phyloP scores from a whole-genome alignment of 305 asterid genomes.

The Solanum chacoense region DNA sequence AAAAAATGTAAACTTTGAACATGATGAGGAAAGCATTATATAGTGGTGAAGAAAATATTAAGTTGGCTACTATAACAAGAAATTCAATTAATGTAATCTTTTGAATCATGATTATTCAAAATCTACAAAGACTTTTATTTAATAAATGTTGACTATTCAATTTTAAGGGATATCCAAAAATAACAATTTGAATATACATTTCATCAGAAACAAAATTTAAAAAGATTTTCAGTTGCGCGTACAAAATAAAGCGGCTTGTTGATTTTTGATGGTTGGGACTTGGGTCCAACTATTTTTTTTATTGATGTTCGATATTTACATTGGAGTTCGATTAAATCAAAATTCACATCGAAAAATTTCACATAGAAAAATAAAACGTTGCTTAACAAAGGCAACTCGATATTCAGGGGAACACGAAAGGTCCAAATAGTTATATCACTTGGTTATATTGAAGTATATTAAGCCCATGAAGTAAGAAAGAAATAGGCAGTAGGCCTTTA shows the following conservation, averaged over 20 bases:
- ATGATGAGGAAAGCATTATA: not conserved
- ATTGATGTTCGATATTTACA: no score
- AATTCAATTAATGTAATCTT: not conserved
- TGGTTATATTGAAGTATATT: no score
- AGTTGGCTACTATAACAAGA: not conserved
- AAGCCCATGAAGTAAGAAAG: no score
- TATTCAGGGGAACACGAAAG: no score
- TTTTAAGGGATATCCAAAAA: not conserved
- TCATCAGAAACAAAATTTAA: not conserved
- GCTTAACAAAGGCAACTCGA: no score
- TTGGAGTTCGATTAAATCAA: no score
- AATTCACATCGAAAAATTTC: accelerated
- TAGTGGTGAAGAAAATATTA: not conserved
- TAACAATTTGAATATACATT: not conserved
- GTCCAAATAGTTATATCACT: no score
- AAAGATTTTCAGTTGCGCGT: no score
- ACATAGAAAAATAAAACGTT: no score
- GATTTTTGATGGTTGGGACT: not conserved
- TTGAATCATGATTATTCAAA: not conserved
- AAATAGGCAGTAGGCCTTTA: no score
- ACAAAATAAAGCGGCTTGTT: not conserved
- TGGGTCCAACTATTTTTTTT: no score
- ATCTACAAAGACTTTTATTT: not conserved
- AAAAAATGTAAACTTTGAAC: not conserved
- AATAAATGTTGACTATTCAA: not conserved